Conservation (phyloP, 2,329 filamentous ascomycete genomes). For the Alternaria infectoria region DNA sequence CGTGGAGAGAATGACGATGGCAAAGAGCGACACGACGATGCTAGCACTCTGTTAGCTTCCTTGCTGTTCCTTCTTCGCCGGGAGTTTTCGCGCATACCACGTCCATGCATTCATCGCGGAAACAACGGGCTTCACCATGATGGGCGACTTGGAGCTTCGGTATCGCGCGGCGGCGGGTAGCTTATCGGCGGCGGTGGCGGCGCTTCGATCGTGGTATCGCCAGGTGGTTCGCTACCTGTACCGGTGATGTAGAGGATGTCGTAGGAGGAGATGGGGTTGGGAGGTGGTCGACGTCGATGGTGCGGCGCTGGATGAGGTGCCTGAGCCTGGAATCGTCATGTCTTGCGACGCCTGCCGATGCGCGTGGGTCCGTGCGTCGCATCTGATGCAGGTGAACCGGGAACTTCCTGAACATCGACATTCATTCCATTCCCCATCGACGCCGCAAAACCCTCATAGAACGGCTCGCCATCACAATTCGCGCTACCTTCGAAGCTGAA, state of each 20-base stretch:
- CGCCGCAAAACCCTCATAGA: neutral
- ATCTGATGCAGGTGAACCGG: neutral
- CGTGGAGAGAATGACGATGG: conserved; percentile 68
- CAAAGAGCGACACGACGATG: conserved; percentile 70
- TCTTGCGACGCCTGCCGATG: conserved; percentile 16
- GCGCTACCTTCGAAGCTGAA: neutral
- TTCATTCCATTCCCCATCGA: too few species aligned
- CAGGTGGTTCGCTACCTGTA: neutral
- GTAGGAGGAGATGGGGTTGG: neutral
- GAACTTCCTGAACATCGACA: neutral
- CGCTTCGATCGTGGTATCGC: conserved; percentile 5
- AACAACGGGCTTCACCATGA: conserved; percentile 97
- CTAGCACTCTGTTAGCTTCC: conserved; percentile 55
- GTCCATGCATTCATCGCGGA: conserved; percentile 92
- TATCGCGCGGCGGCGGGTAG: conserved; percentile 15
- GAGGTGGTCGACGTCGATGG: conserved; percentile 4
- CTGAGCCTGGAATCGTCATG: conserved; percentile 17
- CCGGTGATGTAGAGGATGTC: neutral
- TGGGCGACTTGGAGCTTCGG: conserved; percentile 24
- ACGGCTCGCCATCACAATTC: neutral
- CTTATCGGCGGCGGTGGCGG: conserved; percentile 16
- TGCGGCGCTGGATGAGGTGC: conserved; percentile 8
- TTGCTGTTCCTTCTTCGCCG: neutral
- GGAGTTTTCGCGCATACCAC: conserved; percentile 67
- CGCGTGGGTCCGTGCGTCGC: conserved; percentile 4